phyloP scores from a whole-genome alignment of 2,329 filamentous ascomycete species.

The Trichoderma breve region DNA sequence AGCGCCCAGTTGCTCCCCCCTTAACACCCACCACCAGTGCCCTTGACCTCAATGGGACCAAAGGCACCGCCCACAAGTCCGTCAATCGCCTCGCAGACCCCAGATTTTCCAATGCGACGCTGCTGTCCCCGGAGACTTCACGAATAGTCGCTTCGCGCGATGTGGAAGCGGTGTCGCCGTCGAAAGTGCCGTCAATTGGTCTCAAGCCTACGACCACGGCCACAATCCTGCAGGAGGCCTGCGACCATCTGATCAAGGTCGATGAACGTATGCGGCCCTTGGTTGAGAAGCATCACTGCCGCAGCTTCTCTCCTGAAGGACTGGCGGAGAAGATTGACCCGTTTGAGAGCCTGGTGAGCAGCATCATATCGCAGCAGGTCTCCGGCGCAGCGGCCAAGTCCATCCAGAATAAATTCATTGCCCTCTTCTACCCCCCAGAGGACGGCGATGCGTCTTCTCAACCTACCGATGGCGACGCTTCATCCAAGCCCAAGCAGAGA shows the following conservation, averaged over 20 bases:
- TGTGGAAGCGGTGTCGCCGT: slow-evolving; percentile 46
- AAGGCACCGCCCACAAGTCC: slow-evolving; percentile 40
- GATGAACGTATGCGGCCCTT: slow-evolving; percentile 71
- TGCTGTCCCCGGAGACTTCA: slow-evolving; percentile 70
- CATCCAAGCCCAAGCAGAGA: slow-evolving; percentile 29
- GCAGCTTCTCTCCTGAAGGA: slow-evolving; percentile 75
- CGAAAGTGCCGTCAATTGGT: slow-evolving; percentile 33
- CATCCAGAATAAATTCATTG: slow-evolving; percentile 83
- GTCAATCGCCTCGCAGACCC: slow-evolving; percentile 61
- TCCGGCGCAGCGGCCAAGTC: slow-evolving; percentile 86
- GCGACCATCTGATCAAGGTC: slow-evolving; percentile 68
- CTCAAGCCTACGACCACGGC: slow-evolving; percentile 56
- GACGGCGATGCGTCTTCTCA: background rate
- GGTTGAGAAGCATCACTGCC: slow-evolving; percentile 73
- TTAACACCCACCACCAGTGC: slow-evolving; percentile 49
- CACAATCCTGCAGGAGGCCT: slow-evolving; percentile 72
- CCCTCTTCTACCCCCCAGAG: slow-evolving; percentile 58
- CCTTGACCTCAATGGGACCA: slow-evolving; percentile 35
- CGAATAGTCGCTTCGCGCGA: slow-evolving; percentile 55
- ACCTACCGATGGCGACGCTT: background rate
- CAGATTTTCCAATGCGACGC: slow-evolving; percentile 63
- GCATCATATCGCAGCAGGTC: slow-evolving; percentile 96
- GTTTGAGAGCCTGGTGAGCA: slow-evolving; percentile 76
- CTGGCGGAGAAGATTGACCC: slow-evolving; percentile 85
- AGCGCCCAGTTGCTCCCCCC: slow-evolving; percentile 35